Base-by-base conservation (phyloP, 371 early-diverging fungal species). In the Saksenaea vasiformis region DNA sequence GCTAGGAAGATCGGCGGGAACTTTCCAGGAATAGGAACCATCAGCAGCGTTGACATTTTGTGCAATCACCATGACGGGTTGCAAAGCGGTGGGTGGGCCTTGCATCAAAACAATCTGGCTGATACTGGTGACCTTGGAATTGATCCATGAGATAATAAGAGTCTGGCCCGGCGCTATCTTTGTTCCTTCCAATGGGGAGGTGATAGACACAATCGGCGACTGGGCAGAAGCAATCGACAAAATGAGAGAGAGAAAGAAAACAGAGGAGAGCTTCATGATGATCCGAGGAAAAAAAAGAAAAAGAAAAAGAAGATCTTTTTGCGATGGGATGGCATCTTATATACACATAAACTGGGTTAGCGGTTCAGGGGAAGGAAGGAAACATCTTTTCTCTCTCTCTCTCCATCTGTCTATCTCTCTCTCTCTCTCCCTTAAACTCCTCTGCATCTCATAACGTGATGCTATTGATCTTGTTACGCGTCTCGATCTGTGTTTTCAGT, bases 181-280 rank as follows among this genome's bases (percentile, higher is more conserved):
- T 17, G 73, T 71, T n/a, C 69, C 69, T 9, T 59, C 37, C 51
- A 73, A 66, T 41, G 77, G 77, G 27, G 73, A 71, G n/a, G 77
- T 77, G 57, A 77, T 73, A 22, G 73, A 68, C 13, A 77, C 67
- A 31, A 71, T 67, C 5, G 72, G 54, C 22, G 10, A 10, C 11
- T 47, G 51, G 22, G 51, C 51, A 47, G 51, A 47, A 22, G 22
- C 51, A 47, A 47, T 47, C n/a, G 51, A 47, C 51, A 47, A 17
- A 22, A 47, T 10, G 9, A 47, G 4, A 22, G 51, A 19, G 22
- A 47, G 5, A 10, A 47, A 7, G 24, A 19, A 47, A 22, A 22
- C 7, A 22, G 51, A n/a, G 22, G 51, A 19, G 51, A 47, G 10
- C 22, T 17, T 47, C 51, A 47, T 47, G 17, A 11, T 22, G 51